These are phyloP conservation scores for Myxozyma geophila DNA, from an alignment of 805 yeast genomes.

Conservation along the genomic window DNA sequence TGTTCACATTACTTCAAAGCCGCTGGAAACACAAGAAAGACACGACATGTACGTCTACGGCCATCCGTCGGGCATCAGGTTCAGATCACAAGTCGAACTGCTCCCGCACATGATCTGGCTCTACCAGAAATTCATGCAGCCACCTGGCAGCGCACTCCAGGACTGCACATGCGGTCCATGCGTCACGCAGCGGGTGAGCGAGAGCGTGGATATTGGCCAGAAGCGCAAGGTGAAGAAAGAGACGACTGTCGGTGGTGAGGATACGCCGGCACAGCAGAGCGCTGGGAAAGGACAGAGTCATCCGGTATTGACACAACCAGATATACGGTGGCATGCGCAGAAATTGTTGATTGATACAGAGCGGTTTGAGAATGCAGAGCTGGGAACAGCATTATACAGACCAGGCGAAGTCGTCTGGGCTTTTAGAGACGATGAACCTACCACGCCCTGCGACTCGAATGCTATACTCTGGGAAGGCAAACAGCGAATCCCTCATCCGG, in stretches of 20 bases:
- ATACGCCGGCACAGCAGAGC: background rate
- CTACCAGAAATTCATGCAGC: background rate
- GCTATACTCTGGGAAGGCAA: conserved; percentile 10
- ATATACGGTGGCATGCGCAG: conserved; percentile 18
- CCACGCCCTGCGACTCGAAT: conserved; percentile 1
- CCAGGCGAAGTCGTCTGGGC: conserved; percentile 33
- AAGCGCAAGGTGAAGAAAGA: background rate
- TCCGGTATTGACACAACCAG: background rate
- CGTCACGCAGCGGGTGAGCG: conserved; percentile 1
- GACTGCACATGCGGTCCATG: conserved; percentile 18
- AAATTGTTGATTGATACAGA: conserved; percentile 13
- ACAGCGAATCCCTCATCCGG: conserved; percentile 22
- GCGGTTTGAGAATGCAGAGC: conserved; percentile 7
- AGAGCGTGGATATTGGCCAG: conserved; percentile 5
- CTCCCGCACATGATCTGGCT: conserved; percentile 30
- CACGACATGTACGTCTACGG: conserved; percentile 27
- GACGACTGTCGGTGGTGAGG: background rate
- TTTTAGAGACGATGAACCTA: background rate
- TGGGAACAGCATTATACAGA: conserved; percentile 25
- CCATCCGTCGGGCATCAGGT: conserved; percentile 34
- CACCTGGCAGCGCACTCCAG: background rate
- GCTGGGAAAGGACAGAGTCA: too few relatives aligned
- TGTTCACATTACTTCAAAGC: conserved; percentile 12
- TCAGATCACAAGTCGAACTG: conserved; percentile 26
- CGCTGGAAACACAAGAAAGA: conserved; percentile 7